Evolutionary conservation across 176 grass and related monocot genomes (phyloP).

Genomic region (Metroxylon sagu): DNA sequence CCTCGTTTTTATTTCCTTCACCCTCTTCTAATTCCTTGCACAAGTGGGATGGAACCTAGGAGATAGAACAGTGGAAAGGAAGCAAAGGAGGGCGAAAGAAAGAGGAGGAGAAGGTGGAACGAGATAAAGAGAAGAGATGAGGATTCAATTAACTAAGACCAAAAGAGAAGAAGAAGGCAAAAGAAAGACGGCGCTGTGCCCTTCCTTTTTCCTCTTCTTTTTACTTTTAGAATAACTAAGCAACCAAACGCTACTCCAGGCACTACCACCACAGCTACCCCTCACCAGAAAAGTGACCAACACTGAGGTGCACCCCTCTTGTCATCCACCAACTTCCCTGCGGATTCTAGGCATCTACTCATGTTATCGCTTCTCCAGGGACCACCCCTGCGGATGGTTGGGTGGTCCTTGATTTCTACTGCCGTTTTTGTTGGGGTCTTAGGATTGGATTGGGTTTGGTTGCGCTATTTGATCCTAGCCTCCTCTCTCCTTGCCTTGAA

Average conservation of each 20-base stretch:
- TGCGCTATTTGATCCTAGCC: too few relatives aligned
- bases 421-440: too few relatives aligned
- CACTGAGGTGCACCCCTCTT: background rate
- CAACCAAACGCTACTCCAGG: background rate
- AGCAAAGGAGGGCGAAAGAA: background rate
- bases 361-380: background rate
- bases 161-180: background rate
- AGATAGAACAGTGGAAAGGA: conserved; percentile 2
- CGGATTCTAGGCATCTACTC: conserved; percentile 1
- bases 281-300: background rate
- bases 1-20: background rate
- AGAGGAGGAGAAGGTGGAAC: background rate
- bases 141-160: background rate
- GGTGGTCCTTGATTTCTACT: too few relatives aligned
- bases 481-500: too few relatives aligned
- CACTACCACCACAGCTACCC: conserved; percentile 2
- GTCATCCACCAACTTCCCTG: conserved; percentile 9
- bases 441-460: too few relatives aligned
- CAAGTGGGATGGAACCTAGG: conserved; percentile 5
- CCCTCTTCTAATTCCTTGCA: background rate
- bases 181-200: conserved; percentile 9
- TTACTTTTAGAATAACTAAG: background rate
- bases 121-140: background rate
- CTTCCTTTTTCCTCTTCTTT: background rate
- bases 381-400: too few relatives aligned